Percentiles rank a stretch among this genome's conserved stretches.
phyloP scores from a whole-genome alignment of 768 basidiomycete species.

The Porpolomopsis calyptriformis region DNA sequence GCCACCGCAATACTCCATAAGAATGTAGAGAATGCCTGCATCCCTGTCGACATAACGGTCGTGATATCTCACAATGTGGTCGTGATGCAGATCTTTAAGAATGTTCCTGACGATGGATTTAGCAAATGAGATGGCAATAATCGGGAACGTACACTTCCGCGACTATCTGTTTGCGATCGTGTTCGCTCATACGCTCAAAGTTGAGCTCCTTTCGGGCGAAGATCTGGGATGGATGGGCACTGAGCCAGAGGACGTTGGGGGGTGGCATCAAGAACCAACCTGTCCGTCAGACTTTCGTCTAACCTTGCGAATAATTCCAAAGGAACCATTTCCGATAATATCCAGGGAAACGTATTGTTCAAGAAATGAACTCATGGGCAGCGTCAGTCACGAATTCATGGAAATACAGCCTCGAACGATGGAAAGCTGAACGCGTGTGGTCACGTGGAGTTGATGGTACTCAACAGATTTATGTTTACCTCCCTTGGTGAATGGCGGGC shows the following conservation, averaged over 20 bases:
- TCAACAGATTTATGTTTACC: no score
- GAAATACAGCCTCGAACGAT: background rate
- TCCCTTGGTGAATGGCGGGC: no score
- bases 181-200: slow-evolving; percentile 93
- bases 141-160: slow-evolving; percentile 79
- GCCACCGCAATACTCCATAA: slow-evolving; percentile 99
- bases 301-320: slow-evolving; percentile 96
- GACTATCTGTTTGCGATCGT: slow-evolving; percentile 93
- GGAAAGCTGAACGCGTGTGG: background rate
- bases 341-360: slow-evolving; percentile 82
- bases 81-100: slow-evolving; percentile 88
- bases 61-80: slow-evolving; percentile 93
- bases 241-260: background rate
- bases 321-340: slow-evolving; percentile 92
- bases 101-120: slow-evolving; percentile 60
- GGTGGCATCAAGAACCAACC: slow-evolving; percentile 32
- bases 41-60: slow-evolving; percentile 89
- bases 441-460: background rate
- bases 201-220: slow-evolving; percentile 94
- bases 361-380: slow-evolving; percentile 36
- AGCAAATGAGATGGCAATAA: background rate
- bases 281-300: slow-evolving; percentile 71
- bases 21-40: slow-evolving; percentile 83
- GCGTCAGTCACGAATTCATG: background rate
- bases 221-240: slow-evolving; percentile 31